phyloP scores from a whole-genome alignment of 371 early-diverging fungal genomes.

The Mucor saturninus region DNA sequence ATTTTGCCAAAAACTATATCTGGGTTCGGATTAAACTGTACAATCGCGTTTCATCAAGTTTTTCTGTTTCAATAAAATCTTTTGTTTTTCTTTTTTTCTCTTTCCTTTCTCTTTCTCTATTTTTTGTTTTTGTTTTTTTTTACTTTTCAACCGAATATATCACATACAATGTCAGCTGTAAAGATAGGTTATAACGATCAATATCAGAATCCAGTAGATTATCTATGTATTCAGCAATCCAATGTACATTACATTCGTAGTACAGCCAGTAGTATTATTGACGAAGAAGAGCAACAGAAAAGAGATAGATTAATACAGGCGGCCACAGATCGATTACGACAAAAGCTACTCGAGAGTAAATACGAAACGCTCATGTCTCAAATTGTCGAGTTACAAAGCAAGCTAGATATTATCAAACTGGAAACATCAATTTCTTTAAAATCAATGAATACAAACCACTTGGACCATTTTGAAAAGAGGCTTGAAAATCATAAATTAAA shows the following conservation, averaged over 20 bases:
- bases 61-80: constrained; percentile 2
- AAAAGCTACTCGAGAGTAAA: constrained; percentile 17
- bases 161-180: constrained; percentile 1
- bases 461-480: constrained; percentile 17
- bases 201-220: background rate
- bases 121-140: background rate
- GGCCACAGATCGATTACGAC: constrained; percentile 19
- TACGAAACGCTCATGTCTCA: constrained; percentile 15
- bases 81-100: background rate
- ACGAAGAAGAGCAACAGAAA: constrained; percentile 6
- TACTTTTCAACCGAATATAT: too few species aligned
- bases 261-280: background rate
- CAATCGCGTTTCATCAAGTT: constrained; percentile 13
- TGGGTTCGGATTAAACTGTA: too few species aligned
- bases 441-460: background rate
- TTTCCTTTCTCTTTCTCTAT: background rate
- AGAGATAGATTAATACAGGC: constrained; percentile 9
- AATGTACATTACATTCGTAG: background rate
- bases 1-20: background rate
- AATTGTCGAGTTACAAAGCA: constrained; percentile 21
- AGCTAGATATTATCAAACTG: constrained; percentile 22
- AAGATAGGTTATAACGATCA: background rate
- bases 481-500: constrained; percentile 13
- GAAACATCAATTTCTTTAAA: constrained; percentile 13
- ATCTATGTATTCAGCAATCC: constrained; percentile 4